These are phyloP conservation scores for Glycine latifolia DNA, from an alignment of 306 rosid species.

Conservation along the genomic window DNA sequence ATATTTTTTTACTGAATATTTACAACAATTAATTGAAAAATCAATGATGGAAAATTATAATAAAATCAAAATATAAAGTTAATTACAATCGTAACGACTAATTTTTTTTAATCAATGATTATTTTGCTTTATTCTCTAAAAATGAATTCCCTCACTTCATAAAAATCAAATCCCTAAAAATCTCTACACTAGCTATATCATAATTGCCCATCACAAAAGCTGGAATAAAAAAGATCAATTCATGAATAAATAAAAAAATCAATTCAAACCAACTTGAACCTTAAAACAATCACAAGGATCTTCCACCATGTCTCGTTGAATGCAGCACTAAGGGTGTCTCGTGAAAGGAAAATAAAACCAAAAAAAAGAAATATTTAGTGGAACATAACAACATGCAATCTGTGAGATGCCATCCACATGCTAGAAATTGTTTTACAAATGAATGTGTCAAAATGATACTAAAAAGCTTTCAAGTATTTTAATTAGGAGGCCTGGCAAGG, in stretches of 20 bases:
- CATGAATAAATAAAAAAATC: not conserved
- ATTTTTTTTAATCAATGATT: too few relatives aligned
- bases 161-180: too few relatives aligned
- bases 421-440: constrained; percentile 26
- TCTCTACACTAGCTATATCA: too few relatives aligned
- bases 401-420: constrained; percentile 27
- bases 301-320: too few relatives aligned
- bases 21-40: too few relatives aligned
- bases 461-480: constrained; percentile 20
- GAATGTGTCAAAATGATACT: not conserved
- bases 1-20: too few relatives aligned
- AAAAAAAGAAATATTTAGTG: too few relatives aligned
- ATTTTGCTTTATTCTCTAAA: too few relatives aligned
- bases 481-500: constrained; percentile 28
- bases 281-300: not conserved
- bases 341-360: constrained; percentile 16
- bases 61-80: too few relatives aligned
- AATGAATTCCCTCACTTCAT: too few relatives aligned
- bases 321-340: not conserved
- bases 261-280: not conserved
- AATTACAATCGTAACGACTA: too few relatives aligned
- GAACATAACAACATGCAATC: not conserved
- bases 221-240: not conserved
- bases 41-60: too few relatives aligned
- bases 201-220: not conserved